phyloP scores from a whole-genome alignment of 345 rosid species.

The Citrus medica region DNA sequence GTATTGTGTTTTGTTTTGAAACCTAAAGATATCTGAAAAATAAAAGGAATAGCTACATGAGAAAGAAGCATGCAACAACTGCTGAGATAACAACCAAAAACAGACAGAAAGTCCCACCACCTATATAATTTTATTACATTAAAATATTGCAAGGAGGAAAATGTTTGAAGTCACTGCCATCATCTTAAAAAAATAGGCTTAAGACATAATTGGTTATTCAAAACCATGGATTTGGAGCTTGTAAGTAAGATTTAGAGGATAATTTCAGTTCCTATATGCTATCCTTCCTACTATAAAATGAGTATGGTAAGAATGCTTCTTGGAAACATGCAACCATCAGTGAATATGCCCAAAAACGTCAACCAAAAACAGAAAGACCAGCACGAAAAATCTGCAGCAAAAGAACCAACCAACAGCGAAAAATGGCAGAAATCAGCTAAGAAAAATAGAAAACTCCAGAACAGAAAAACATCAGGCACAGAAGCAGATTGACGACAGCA shows the following conservation, averaged over 20 bases:
- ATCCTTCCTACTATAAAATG: not conserved
- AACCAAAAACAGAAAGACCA: not conserved
- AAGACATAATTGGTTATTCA: not conserved
- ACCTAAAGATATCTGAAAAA: not conserved
- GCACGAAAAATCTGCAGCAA: no score
- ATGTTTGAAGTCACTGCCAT: not conserved
- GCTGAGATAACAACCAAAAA: not conserved
- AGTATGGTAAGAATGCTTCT: not conserved
- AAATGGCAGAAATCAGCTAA: no score
- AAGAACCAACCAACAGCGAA: no score
- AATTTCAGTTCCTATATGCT: not conserved
- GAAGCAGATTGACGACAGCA: no score
- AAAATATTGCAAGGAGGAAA: not conserved
- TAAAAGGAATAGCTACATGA: not conserved
- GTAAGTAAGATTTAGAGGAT: not conserved
- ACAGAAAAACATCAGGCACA: no score
- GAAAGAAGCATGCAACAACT: not conserved
- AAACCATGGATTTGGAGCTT: not conserved
- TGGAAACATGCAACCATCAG: not conserved
- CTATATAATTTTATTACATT: not conserved
- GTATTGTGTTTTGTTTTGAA: not conserved
- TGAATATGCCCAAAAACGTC: not conserved
- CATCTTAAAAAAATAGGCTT: not conserved
- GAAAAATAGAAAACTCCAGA: no score
- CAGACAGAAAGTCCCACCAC: not conserved